These are phyloP conservation scores for Datura wrightii DNA, from an alignment of 257 asterid species.

Conservation along the genomic window DNA sequence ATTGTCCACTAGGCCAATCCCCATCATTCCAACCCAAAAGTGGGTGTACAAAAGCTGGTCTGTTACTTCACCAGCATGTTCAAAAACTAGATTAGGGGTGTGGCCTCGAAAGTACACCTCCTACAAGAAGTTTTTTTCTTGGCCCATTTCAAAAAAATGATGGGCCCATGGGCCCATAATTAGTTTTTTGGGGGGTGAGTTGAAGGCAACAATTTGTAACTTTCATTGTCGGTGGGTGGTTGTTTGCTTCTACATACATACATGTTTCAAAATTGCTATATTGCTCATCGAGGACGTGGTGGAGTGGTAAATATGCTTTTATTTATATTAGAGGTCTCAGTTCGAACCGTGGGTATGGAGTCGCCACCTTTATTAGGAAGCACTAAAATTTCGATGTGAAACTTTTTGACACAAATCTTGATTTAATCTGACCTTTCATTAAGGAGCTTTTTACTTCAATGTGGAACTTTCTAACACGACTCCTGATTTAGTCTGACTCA, in stretches of 20 bases:
- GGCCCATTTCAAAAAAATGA: constrained; percentile 5
- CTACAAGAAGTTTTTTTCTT: neutral
- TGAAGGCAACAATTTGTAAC: constrained; percentile 36
- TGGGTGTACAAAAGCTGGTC: constrained; percentile 27
- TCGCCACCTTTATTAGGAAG: too few species aligned
- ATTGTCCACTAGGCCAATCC: constrained; percentile 42
- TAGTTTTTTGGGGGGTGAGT: neutral
- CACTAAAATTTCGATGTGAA: too few species aligned
- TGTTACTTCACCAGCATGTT: constrained; percentile 12
- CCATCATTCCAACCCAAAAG: constrained; percentile 44
- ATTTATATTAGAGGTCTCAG: neutral
- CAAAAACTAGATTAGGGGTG: constrained; percentile 29
- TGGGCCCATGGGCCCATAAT: constrained; percentile 26
- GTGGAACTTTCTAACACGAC: too few species aligned
- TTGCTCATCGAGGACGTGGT: neutral
- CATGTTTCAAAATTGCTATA: neutral
- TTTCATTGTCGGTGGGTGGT: constrained; percentile 53
- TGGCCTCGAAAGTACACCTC: constrained; percentile 37
- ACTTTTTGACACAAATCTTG: too few species aligned
- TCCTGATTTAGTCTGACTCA: too few species aligned
- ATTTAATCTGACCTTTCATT: too few species aligned
- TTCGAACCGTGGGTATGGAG: neutral
- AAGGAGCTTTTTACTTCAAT: too few species aligned
- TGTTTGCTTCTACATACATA: constrained; percentile 26
- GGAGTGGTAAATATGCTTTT: neutral